phyloP scores from a whole-genome alignment of 2,329 filamentous ascomycete species.

The Rutstroemia sydowiana region DNA sequence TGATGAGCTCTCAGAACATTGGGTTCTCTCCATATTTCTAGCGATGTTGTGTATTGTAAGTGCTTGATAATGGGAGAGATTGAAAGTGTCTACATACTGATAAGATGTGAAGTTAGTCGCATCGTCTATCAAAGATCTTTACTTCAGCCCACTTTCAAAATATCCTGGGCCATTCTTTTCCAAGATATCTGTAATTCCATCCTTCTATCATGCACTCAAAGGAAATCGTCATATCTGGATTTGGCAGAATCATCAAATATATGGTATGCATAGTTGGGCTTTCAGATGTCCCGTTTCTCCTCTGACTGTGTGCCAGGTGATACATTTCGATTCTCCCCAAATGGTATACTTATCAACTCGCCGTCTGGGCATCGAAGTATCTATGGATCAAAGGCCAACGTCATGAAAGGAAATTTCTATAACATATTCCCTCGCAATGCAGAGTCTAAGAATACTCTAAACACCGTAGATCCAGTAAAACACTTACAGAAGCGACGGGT shows the following conservation, averaged over 20 bases:
- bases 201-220: slow-evolving; percentile 29
- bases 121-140: slow-evolving; percentile 33
- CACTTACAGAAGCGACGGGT: slow-evolving; percentile 60
- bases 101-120: slow-evolving; percentile 1
- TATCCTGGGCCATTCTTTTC: slow-evolving; percentile 29
- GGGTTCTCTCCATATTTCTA: too few relatives aligned
- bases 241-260: slow-evolving; percentile 28
- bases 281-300: too few relatives aligned
- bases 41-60: too few relatives aligned
- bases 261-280: slow-evolving; percentile 18
- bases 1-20: too few relatives aligned
- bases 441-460: slow-evolving; percentile 62
- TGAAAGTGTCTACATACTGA: too few relatives aligned
- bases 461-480: slow-evolving; percentile 58
- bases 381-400: slow-evolving; percentile 56
- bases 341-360: slow-evolving; percentile 71
- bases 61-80: too few relatives aligned
- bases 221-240: slow-evolving; percentile 30
- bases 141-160: slow-evolving; percentile 28
- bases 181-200: slow-evolving; percentile 23
- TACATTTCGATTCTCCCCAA: slow-evolving; percentile 68
- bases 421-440: slow-evolving; percentile 62
- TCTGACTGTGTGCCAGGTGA: slow-evolving; percentile 36
- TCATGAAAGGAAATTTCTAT: slow-evolving; percentile 65
- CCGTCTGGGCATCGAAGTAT: slow-evolving; percentile 59